phyloP scores from a whole-genome alignment of 1,284 basidiomycete genomes.

The Irpex sp. region DNA sequence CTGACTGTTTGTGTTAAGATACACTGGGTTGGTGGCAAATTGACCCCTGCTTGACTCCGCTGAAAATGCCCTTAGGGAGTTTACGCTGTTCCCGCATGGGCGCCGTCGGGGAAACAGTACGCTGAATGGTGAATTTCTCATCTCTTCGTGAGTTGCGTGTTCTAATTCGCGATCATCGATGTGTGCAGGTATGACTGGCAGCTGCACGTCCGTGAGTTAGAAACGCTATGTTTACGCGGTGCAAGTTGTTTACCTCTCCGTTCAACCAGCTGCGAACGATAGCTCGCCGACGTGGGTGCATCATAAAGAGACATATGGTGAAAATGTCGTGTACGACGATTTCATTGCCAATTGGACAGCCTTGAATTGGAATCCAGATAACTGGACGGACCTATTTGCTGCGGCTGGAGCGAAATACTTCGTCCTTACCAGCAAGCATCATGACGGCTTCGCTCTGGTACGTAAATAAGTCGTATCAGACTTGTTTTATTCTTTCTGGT shows the following conservation, averaged over 20 bases:
- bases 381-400: conserved; percentile 53
- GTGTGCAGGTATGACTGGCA: conserved; percentile 31
- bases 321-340: conserved; percentile 49
- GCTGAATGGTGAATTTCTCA: conserved; percentile 48
- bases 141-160: not conserved
- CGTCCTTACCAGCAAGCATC: conserved; percentile 55
- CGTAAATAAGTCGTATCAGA: not conserved
- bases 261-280: conserved; percentile 21
- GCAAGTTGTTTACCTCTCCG: not conserved
- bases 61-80: conserved; percentile 25
- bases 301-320: conserved; percentile 47
- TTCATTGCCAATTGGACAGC: conserved; percentile 54
- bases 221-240: not conserved
- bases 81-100: conserved; percentile 50
- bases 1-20: conserved; percentile 29
- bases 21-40: conserved; percentile 41
- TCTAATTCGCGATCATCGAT: not conserved
- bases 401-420: conserved; percentile 61
- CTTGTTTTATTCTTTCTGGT: no score
- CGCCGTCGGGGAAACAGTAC: conserved; percentile 33
- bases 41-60: no score
- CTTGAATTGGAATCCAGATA: conserved; percentile 46
- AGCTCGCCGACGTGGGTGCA: conserved; percentile 43
- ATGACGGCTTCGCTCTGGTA: conserved; percentile 43
- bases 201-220: conserved; percentile 30